A percentile compares a stretch with the other conserved stretches of the same genome.
phyloP scores from a whole-genome alignment of 768 basidiomycete species.

The Termitomyces sp. region DNA sequence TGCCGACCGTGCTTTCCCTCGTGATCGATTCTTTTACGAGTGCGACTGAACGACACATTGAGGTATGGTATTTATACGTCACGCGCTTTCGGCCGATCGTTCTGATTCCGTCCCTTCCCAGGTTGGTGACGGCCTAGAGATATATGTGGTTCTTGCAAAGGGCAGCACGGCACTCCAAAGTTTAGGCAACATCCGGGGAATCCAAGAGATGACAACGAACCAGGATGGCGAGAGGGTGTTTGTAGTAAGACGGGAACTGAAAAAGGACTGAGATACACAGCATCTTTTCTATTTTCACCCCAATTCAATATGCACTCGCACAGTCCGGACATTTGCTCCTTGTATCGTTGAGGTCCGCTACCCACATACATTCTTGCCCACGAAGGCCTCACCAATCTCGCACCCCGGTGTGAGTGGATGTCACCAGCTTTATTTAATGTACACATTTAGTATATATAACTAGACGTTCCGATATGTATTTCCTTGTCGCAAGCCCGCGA shows the following conservation, averaged over 20 bases:
- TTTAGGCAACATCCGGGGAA: slow-evolving; percentile 46
- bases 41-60: slow-evolving; percentile 97
- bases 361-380: background rate
- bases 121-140: slow-evolving; percentile 96
- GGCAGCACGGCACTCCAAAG: slow-evolving; percentile 53
- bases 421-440: background rate
- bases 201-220: slow-evolving; percentile 58
- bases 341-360: background rate
- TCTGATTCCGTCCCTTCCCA: slow-evolving; percentile 21
- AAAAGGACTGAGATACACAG: slow-evolving; percentile 59
- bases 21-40: slow-evolving; percentile 96
- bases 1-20: slow-evolving; percentile 74
- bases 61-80: slow-evolving; percentile 44
- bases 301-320: slow-evolving; percentile 13
- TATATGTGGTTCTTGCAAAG: slow-evolving; percentile 78
- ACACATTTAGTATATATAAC: slow-evolving; percentile 3
- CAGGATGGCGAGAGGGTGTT: slow-evolving; percentile 72
- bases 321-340: slow-evolving; percentile 13
- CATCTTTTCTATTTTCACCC: slow-evolving; percentile 4
- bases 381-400: background rate
- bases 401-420: background rate
- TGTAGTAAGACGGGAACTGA: slow-evolving; percentile 70
- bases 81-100: slow-evolving; percentile 4
- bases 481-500: background rate
- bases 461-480: background rate